Percentiles rank a stretch among this genome's conserved stretches.
Evolutionary conservation across 306 rosid species (phyloP).

Genomic region (apple (Malus domestica)): DNA sequence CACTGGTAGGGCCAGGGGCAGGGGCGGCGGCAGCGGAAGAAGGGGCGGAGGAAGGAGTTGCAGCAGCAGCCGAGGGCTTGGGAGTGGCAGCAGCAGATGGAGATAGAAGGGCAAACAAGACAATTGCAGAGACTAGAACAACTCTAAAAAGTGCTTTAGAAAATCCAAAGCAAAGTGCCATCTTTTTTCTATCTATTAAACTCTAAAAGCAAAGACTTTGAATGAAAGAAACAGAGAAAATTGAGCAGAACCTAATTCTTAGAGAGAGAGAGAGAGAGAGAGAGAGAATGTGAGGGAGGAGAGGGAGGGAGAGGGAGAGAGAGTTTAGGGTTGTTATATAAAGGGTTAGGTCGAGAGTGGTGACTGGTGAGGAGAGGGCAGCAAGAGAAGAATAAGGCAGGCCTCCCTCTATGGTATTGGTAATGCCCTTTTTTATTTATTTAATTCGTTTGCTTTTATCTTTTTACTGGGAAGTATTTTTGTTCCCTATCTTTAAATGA

Average conservation of each 20-base stretch:
- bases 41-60: constrained; percentile 27
- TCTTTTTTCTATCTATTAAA: constrained; percentile 5
- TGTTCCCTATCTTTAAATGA: too few relatives aligned
- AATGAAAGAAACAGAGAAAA: not conserved
- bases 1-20: constrained; percentile 58
- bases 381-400: constrained; percentile 12
- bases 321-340: constrained; percentile 1
- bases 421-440: not conserved
- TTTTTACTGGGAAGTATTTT: not conserved
- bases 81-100: constrained; percentile 23
- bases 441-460: too few relatives aligned
- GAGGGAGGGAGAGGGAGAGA: not conserved
- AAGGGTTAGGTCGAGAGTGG: not conserved
- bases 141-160: constrained; percentile 19
- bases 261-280: constrained; percentile 10
- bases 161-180: constrained; percentile 28
- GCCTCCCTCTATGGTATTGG: not conserved
- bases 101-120: constrained; percentile 36
- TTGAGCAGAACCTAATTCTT: not conserved
- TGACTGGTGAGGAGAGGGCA: constrained; percentile 4
- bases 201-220: not conserved
- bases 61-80: constrained; percentile 24
- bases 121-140: constrained; percentile 24
- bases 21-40: constrained; percentile 47
- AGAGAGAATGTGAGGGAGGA: not conserved